Evolutionary conservation across 345 rosid genomes (phyloP), one percentile per base, ranked within the genome.

Genomic region (Physaria fendleri): DNA sequence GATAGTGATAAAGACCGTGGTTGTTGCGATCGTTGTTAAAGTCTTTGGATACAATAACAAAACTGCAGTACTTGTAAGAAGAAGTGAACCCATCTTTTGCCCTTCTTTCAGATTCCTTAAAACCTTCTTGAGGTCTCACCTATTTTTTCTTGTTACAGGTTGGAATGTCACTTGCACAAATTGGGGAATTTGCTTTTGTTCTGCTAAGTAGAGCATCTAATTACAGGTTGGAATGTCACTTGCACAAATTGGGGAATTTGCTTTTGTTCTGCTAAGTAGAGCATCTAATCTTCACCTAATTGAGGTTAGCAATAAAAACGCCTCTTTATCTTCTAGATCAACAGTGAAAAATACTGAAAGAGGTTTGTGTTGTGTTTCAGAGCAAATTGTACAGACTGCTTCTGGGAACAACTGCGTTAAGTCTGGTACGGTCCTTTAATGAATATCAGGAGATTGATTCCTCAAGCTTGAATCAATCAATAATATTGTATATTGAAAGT

Each of bases 171-270:
- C 81, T 93, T 48, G 97, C 99, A 17, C 99, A 93, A 71, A 93
- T 93, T 47, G 99, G 97, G 62, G 99, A 93, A 47, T 93, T 93
- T 56, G 90, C 97, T 41, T 93, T 93, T 76, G 97, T 93, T 71
- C 89, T 93, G 51, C 82, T 93, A 37, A 93, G 97, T 69, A 94
- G 97, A 34, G 99, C 99, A 57, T 88, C 97, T 68, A 93, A 93
- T 82, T n/a, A n/a, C n/a, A n/a, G n/a, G n/a, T n/a, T n/a, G n/a
- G n/a, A n/a, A n/a, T n/a, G n/a, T n/a, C n/a, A n/a, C n/a, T n/a
- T n/a, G n/a, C n/a, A n/a, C n/a, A n/a, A n/a, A n/a, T n/a, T n/a
- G n/a, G n/a, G n/a, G n/a, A n/a, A n/a, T n/a, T n/a, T n/a, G n/a
- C n/a, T n/a, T n/a, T n/a, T n/a, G n/a, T n/a, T n/a, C n/a, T n/a